phyloP scores from a whole-genome alignment of 768 basidiomycete species.

The Chiua virens region DNA sequence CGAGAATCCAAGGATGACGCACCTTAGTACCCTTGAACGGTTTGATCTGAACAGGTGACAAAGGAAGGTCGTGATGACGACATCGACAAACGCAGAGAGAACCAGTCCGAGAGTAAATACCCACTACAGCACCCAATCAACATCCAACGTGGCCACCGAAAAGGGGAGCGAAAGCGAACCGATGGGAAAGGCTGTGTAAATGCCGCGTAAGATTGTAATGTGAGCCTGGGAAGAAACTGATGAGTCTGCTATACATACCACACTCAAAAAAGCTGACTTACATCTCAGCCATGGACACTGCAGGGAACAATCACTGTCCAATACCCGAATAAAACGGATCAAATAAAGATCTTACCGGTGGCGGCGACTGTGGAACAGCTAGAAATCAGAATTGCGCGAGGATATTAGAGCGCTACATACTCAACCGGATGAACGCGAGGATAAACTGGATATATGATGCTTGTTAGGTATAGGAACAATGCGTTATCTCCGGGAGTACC shows the following conservation, averaged over 20 bases:
- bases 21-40: slow-evolving; percentile 39
- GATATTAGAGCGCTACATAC: slow-evolving; percentile 1
- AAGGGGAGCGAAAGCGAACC: not conserved
- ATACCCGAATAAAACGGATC: too few relatives aligned
- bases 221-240: slow-evolving; percentile 9
- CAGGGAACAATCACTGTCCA: not conserved
- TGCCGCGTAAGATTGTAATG: slow-evolving; percentile 2
- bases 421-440: slow-evolving; percentile 17
- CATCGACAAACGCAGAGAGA: slow-evolving; percentile 46
- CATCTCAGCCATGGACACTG: slow-evolving; percentile 25
- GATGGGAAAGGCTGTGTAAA: slow-evolving; percentile 11
- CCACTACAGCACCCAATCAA: slow-evolving; percentile 31
- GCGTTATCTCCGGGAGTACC: not conserved
- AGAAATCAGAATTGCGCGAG: not conserved
- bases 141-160: not conserved
- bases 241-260: not conserved
- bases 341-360: slow-evolving; percentile 9
- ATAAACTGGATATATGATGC: too few relatives aligned
- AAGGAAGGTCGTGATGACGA: slow-evolving; percentile 44
- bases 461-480: not conserved
- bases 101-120: slow-evolving; percentile 46
- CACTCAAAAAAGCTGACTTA: not conserved
- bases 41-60: slow-evolving; percentile 41
- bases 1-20: not conserved
- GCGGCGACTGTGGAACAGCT: slow-evolving; percentile 14